phyloP scores from a whole-genome alignment of 1,284 basidiomycete species.

The Ustilago sp. region DNA sequence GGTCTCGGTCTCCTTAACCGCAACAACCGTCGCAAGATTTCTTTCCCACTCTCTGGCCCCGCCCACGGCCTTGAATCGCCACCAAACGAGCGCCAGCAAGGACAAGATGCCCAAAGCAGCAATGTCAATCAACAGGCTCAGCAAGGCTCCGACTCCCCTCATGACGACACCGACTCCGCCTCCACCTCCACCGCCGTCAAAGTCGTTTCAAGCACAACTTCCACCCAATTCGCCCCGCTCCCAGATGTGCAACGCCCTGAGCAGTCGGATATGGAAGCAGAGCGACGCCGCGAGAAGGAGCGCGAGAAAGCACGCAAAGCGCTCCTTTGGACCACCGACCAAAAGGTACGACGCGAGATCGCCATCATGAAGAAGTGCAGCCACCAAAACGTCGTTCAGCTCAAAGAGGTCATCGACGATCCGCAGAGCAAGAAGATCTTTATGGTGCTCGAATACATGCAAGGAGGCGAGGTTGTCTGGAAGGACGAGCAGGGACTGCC shows the following conservation, averaged over 20 bases:
- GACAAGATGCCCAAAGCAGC: background rate
- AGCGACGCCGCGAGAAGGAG: slow-evolving; percentile 54
- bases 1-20: slow-evolving; percentile 36
- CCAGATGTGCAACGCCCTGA: slow-evolving; percentile 39
- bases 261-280: slow-evolving; percentile 40
- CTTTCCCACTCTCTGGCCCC: slow-evolving; percentile 4
- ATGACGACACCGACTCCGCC: slow-evolving; percentile 26
- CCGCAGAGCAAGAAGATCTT: slow-evolving; percentile 88
- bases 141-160: slow-evolving; percentile 15
- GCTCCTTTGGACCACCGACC: slow-evolving; percentile 66
- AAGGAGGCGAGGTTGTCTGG: slow-evolving; percentile 94
- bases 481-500: slow-evolving; percentile 74
- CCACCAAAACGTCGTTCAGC: slow-evolving; percentile 89
- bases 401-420: slow-evolving; percentile 96
- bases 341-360: slow-evolving; percentile 75
- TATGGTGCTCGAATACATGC: slow-evolving; percentile 97
- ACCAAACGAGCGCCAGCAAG: background rate
- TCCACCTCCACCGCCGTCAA: slow-evolving; percentile 31
- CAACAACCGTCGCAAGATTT: slow-evolving; percentile 32
- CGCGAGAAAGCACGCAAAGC: slow-evolving; percentile 52
- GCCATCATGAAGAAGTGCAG: slow-evolving; percentile 94
- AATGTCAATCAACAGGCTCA: background rate
- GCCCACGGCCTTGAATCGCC: slow-evolving; percentile 12
- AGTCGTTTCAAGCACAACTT: slow-evolving; percentile 25
- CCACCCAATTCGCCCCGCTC: slow-evolving; percentile 34